Base-by-base conservation (phyloP, 2,329 filamentous ascomycete genomes). In the Xylariaceae sp. region DNA sequence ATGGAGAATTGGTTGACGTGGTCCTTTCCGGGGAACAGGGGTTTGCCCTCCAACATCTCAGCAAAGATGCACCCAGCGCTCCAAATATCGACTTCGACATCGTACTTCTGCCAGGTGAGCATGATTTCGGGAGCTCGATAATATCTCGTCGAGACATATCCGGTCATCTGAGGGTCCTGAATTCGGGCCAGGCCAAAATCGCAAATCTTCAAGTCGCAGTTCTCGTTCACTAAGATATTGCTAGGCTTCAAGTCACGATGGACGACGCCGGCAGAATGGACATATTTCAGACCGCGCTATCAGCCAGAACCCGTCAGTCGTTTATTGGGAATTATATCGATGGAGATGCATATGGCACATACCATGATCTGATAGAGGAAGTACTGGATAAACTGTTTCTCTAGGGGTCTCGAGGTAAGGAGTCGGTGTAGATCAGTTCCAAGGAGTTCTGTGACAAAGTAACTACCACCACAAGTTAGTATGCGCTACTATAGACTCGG, bases 61-160 rank as follows among this genome's bases (percentile, higher is more conserved):
- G 95, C 95, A 68, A 99, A 98, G 73, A 99, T 99, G 77, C 95
- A 99, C 59, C 95, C 95, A 18, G 93, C 93, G 73, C 95, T 98
- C 95, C 95, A 99, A 73, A 99, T 96, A 74, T 99, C 95, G 56
- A 99, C 95, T 79, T 98, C 95, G 46, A 98, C 88, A 67, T 99
- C 95, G 77, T 99, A 99, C 80, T 99, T 99, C 81, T 99, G 95
- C 95, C 95, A 99, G 63, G 95, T 98, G 73, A 99, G 91, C 95
- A 99, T 99, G 73, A 99, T 99, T 77, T 99, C 95, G 18, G 95
- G 95, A 7, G 95, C 95, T 70, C 95, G 88, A 83, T 99, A 99
- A 82, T 99, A 99, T 81, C 95, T 84, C 60, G 95, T 99, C 46
- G 95, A 98, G 59, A 99, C 95, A 73, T 99, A 99, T 67, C 95